phyloP scores from a whole-genome alignment of 768 basidiomycete genomes.

The Mycena pura region DNA sequence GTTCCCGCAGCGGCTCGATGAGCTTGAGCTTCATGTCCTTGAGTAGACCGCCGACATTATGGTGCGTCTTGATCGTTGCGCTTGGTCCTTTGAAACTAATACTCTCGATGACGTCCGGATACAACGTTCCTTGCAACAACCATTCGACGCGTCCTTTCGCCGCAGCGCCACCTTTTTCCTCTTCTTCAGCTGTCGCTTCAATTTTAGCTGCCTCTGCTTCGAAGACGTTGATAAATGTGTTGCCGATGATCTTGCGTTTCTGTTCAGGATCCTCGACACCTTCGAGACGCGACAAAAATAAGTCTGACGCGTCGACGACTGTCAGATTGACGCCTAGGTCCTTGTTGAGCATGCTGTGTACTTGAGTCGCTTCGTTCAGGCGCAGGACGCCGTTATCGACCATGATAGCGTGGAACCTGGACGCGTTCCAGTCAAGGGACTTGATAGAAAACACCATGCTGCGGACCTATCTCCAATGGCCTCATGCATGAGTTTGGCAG shows the following conservation, averaged over 20 bases:
- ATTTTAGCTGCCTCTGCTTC: conserved; percentile 93
- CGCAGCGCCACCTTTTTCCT: conserved; percentile 69
- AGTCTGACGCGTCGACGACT: conserved; percentile 93
- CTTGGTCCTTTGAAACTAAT: conserved; percentile 99
- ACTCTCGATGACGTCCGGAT: conserved; percentile 98
- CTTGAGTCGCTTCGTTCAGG: conserved; percentile 88
- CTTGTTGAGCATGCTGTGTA: conserved; percentile 90
- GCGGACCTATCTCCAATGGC: conserved; percentile 94
- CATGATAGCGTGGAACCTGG: conserved; percentile 98
- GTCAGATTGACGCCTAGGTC: conserved; percentile 96
- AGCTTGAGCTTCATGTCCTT: conserved; percentile 99
- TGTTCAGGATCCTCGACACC: conserved; percentile 95
- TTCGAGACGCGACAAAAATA: conserved; percentile 88
- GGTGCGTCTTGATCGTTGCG: conserved; percentile 99
- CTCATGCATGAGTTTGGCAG: conserved; percentile 99
- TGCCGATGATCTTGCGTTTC: conserved; percentile 98
- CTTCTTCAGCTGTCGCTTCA: conserved; percentile 80
- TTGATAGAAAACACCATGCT: neutral
- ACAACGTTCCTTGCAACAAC: conserved; percentile 96
- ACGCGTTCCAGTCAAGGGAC: neutral
- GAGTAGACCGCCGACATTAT: conserved; percentile 96
- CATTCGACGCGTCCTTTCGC: conserved; percentile 94
- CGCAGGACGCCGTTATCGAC: conserved; percentile 98
- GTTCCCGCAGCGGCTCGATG: conserved; percentile 95
- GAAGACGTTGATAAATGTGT: conserved; percentile 98